These are phyloP conservation scores for Phanerochaete carnosa DNA, from an alignment of 768 basidiomycete species.

Conservation along the genomic window DNA sequence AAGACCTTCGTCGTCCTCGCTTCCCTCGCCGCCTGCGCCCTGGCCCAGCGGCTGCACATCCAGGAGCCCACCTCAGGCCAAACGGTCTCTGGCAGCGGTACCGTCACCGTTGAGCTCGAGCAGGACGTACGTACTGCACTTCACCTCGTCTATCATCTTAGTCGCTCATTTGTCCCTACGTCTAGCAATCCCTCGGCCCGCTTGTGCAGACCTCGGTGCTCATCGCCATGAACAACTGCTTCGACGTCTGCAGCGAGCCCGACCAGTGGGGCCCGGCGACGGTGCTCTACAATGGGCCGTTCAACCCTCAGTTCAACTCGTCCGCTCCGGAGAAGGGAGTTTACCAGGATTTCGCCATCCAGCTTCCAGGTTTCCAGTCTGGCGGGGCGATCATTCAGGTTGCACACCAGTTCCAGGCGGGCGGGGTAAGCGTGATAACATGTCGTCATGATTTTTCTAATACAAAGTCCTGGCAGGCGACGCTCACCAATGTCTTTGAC, in stretches of 20 bases:
- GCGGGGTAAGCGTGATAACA: neutral
- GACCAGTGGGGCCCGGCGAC: constrained; percentile 31
- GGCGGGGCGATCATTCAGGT: constrained; percentile 1
- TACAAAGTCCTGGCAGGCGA: neutral
- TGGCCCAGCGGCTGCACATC: constrained; percentile 41
- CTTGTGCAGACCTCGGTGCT: constrained; percentile 44
- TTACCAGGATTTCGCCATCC: constrained; percentile 43
- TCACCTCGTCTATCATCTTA: no score
- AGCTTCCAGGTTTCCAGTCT: constrained; percentile 27
- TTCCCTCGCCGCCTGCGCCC: constrained; percentile 29
- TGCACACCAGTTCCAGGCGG: neutral
- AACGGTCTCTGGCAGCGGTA: constrained; percentile 33
- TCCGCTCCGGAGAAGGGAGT: constrained; percentile 29
- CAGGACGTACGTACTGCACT: no score
- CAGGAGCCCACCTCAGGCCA: constrained; percentile 35
- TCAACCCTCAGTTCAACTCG: constrained; percentile 32
- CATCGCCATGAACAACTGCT: constrained; percentile 40
- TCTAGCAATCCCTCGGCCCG: constrained; percentile 33
- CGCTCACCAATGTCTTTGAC: neutral
- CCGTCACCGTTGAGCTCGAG: constrained; percentile 40
- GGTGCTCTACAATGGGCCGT: constrained; percentile 47
- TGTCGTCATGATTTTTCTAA: neutral
- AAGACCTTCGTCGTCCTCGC: constrained; percentile 16
- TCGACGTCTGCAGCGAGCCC: constrained; percentile 17
- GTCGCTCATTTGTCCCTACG: no score